These are phyloP conservation scores for Sarocladiaceae sp. DNA, from an alignment of 2,329 filamentous ascomycete species.

Conservation along the genomic window DNA sequence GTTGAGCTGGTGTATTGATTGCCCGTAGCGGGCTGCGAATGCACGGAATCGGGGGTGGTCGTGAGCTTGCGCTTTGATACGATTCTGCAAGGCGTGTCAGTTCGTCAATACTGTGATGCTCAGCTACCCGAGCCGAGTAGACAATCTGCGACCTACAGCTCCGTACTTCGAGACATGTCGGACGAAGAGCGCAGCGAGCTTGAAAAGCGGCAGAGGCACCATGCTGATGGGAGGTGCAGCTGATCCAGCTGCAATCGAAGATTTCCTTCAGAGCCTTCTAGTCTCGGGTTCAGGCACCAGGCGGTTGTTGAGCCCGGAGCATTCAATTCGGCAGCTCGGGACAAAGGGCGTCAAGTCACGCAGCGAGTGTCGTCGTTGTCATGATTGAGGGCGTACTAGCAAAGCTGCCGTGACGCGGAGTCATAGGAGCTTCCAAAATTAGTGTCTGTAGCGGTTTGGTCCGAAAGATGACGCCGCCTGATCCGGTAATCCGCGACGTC, in stretches of 20 bases:
- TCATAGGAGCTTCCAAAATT: slow-evolving; percentile 6
- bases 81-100: slow-evolving; percentile 44
- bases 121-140: too few relatives aligned
- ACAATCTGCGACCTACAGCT: slow-evolving; percentile 44
- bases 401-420: neutral
- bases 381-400: neutral
- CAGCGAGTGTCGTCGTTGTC: neutral
- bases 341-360: too few relatives aligned
- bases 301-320: neutral
- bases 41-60: slow-evolving; percentile 58
- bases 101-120: neutral
- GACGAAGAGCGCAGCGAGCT: slow-evolving; percentile 60
- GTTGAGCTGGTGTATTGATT: slow-evolving; percentile 62
- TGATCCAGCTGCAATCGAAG: too few relatives aligned
- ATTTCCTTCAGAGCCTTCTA: too few relatives aligned
- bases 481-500: slow-evolving; percentile 1
- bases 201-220: slow-evolving; percentile 65
- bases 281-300: too few relatives aligned
- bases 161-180: slow-evolving; percentile 66
- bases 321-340: neutral
- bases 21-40: slow-evolving; percentile 59
- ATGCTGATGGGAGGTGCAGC: slow-evolving; percentile 32
- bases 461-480: slow-evolving; percentile 3
- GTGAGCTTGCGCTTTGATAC: slow-evolving; percentile 61
- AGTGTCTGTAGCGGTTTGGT: neutral